These are phyloP conservation scores for Gonapodya prolifera DNA, from an alignment of 192 early-diverging fungal genomes.

Conservation along the genomic window DNA sequence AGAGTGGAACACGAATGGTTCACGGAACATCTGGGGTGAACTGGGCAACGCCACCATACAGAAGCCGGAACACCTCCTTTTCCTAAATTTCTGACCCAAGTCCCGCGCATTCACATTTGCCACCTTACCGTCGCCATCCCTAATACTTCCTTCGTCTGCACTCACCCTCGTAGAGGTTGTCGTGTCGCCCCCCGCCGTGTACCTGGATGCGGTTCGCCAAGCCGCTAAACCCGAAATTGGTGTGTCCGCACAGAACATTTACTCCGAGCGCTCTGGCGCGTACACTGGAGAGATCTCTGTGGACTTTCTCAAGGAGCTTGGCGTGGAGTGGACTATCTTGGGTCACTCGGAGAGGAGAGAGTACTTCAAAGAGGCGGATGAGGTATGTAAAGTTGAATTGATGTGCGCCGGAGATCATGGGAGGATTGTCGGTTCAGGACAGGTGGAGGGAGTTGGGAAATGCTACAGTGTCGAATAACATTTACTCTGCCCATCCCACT, in stretches of 20 bases:
- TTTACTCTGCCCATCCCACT: background rate
- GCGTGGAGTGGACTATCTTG: slow-evolving; percentile 89
- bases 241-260: slow-evolving; percentile 95
- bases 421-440: background rate
- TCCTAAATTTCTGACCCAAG: too few species aligned
- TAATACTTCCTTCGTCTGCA: background rate
- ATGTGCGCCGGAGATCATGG: background rate
- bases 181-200: slow-evolving; percentile 85
- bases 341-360: slow-evolving; percentile 98
- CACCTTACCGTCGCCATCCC: background rate
- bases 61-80: background rate
- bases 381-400: slow-evolving; percentile 28
- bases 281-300: slow-evolving; percentile 94
- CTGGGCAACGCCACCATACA: too few species aligned
- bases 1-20: background rate
- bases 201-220: slow-evolving; percentile 70
- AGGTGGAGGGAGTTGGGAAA: background rate
- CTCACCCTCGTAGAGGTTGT: slow-evolving; percentile 66
- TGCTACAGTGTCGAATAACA: too few species aligned
- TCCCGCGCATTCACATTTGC: background rate
- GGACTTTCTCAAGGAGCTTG: slow-evolving; percentile 92
- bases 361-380: slow-evolving; percentile 77
- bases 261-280: slow-evolving; percentile 72
- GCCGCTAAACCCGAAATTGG: slow-evolving; percentile 48
- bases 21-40: too few species aligned